Percentiles rank a stretch among this genome's conserved stretches.
Conservation (phyloP, 805 yeast species). For the Starmera pachycereana region DNA sequence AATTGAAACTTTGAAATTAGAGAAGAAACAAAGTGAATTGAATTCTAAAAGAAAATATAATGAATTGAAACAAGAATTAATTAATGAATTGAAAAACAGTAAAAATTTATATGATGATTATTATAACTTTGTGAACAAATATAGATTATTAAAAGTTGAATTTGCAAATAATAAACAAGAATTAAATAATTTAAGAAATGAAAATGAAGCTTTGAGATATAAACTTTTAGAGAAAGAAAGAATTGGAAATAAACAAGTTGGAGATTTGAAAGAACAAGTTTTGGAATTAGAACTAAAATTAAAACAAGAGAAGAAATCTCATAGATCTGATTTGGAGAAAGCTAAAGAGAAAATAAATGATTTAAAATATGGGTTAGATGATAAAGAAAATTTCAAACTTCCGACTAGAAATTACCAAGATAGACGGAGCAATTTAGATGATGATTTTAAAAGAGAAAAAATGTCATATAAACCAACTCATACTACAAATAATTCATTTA, state of each 20-base stretch:
- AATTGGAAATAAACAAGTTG: constrained; percentile 5
- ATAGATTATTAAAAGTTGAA: constrained; percentile 17
- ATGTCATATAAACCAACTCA: background rate
- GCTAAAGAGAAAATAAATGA: constrained; percentile 20
- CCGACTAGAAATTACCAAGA: background rate
- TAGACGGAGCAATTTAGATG: background rate
- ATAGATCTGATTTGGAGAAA: constrained; percentile 14
- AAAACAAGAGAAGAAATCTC: constrained; percentile 14
- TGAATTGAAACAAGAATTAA: constrained; percentile 20
- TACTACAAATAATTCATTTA: background rate
- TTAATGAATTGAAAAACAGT: constrained; percentile 22
- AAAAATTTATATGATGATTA: constrained; percentile 25
- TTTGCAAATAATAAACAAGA: background rate
- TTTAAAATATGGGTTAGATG: constrained; percentile 15
- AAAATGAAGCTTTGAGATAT: constrained; percentile 6
- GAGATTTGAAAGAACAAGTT: constrained; percentile 7
- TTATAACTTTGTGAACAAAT: constrained; percentile 20
- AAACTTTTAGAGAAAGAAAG: constrained; percentile 4
- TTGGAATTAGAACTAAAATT: constrained; percentile 15
- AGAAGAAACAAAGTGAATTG: constrained; percentile 2
- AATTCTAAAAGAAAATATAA: constrained; percentile 15
- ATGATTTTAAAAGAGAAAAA: background rate
- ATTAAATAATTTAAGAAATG: constrained; percentile 6
- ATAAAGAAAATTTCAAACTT: constrained; percentile 1
- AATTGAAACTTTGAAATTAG: constrained; percentile 9